phyloP scores from a whole-genome alignment of 2,329 filamentous ascomycete species.

The Juglanconis juglandina region DNA sequence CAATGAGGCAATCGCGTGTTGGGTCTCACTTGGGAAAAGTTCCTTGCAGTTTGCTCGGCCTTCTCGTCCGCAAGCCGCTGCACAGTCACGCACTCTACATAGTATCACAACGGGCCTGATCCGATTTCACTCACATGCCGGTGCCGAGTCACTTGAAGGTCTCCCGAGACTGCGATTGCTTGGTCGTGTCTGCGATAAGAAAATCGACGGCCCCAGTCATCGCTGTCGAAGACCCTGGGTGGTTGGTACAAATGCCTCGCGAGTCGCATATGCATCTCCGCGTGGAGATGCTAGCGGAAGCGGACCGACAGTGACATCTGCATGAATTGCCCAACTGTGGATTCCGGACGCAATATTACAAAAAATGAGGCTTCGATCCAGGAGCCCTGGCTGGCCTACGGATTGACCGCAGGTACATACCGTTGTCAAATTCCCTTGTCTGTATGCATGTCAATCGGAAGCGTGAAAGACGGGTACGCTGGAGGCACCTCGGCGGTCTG shows the following conservation, averaged over 20 bases:
- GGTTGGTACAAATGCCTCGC: background rate
- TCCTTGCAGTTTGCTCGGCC: background rate
- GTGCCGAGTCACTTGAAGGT: background rate
- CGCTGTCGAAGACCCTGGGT: background rate
- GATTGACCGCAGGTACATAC: conserved; percentile 14
- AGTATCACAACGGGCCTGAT: background rate
- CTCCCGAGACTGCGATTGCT: background rate
- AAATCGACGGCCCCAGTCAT: background rate
- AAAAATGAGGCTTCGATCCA: conserved; percentile 11
- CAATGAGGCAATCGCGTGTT: conserved; percentile 12
- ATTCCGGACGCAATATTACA: background rate
- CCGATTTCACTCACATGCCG: background rate
- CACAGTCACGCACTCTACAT: background rate
- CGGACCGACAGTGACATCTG: conserved; percentile 19
- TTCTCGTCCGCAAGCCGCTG: background rate
- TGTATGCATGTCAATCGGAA: background rate
- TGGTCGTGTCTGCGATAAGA: background rate
- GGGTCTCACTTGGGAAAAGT: background rate
- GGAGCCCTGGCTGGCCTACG: conserved; percentile 6
- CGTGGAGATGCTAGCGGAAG: conserved; percentile 13
- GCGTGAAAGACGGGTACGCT: background rate
- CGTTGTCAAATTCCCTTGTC: conserved; percentile 2
- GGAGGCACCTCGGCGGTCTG: conserved; percentile 9
- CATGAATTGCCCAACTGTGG: conserved; percentile 16
- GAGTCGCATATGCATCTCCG: conserved; percentile 14